These are phyloP conservation scores for Annulohypoxylon stygium DNA, from an alignment of 495 filamentous ascomycete species.

Conservation along the genomic window DNA sequence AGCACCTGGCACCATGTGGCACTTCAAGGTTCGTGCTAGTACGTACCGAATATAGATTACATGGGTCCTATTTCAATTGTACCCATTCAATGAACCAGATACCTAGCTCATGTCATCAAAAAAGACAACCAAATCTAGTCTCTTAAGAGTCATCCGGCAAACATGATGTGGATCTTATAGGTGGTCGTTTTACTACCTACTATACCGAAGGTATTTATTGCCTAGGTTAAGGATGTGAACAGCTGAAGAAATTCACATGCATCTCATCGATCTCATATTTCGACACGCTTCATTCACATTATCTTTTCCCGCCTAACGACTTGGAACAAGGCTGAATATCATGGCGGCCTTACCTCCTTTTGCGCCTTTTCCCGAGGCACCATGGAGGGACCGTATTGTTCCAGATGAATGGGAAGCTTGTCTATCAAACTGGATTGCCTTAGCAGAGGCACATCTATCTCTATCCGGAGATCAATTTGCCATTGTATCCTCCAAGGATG, in stretches of 20 bases:
- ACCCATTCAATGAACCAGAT: not conserved
- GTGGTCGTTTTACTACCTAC: not conserved
- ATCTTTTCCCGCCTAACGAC: not conserved
- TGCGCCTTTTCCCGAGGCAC: conserved; percentile 78
- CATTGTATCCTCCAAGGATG: conserved; percentile 63
- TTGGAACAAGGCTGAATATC: conserved; percentile 7
- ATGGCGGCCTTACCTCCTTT: conserved; percentile 69
- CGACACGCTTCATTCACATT: conserved; percentile 7
- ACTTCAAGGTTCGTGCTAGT: not conserved
- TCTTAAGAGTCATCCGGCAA: conserved; percentile 56
- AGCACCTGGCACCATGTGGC: not conserved
- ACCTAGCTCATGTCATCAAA: too few relatives aligned
- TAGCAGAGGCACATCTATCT: conserved; percentile 73
- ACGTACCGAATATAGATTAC: not conserved
- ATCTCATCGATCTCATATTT: not conserved
- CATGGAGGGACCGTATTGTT: conserved; percentile 72
- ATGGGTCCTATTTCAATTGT: not conserved
- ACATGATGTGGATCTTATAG: conserved; percentile 21
- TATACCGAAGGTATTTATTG: conserved; percentile 2
- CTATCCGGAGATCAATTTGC: conserved; percentile 67
- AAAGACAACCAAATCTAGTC: too few relatives aligned
- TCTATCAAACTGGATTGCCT: conserved; percentile 79
- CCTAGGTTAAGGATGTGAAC: not conserved
- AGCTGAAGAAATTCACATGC: not conserved
- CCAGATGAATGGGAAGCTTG: conserved; percentile 82